Evolutionary conservation across 805 yeast genomes (phyloP), one percentile per base, ranked within the genome.

Genomic region (Candida tammaniensis): DNA sequence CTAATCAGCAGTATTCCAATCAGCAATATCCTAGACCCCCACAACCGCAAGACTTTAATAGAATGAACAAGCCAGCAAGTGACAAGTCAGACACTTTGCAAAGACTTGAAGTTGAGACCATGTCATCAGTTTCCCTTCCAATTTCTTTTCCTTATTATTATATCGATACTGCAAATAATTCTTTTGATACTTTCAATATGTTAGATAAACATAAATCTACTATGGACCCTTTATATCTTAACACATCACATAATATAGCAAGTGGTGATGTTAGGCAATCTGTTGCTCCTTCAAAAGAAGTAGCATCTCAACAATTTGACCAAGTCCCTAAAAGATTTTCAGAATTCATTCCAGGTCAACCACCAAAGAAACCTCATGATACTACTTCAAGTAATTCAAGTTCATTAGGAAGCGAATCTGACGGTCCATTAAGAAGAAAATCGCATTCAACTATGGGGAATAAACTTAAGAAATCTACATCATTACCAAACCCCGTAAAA

Each of bases 291-390:
- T 4, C 24, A 14, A 11, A 12, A 3, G 21, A 4, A 5, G 5
- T 14, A 14, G 17, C 27, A 15, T 38, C 35, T 17, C 38, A 40
- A 17, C 31, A 28, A 9, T 47, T 45, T 46, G 58, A 62, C 44
- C 70, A 57, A 33, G 68, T 66, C 7, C 72, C 72, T 3, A 55
- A 51, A 21, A 44, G 67, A 27, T 66, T 66, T 33, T 64, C 72
- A 7, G 64, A 58, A 31, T 64, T 67, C 41, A 61, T 67, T 11
- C 40, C 54, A 28, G 63, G 63, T 33, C 70, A 67, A 40, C 54
- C 50, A 36, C 45, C 44, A 30, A 27, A n/a, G 3, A 31, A 27
- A 15, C 30, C 24, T 8, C 39, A 36, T 16, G 38, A 32, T 9
- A 11, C 33, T 12, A 24, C 33, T 11, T 29, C 37, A 18, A 30